These are phyloP conservation scores for Peronosclerospora sorghi DNA, from an alignment of 352 stramenopile species.

Conservation along the genomic window DNA sequence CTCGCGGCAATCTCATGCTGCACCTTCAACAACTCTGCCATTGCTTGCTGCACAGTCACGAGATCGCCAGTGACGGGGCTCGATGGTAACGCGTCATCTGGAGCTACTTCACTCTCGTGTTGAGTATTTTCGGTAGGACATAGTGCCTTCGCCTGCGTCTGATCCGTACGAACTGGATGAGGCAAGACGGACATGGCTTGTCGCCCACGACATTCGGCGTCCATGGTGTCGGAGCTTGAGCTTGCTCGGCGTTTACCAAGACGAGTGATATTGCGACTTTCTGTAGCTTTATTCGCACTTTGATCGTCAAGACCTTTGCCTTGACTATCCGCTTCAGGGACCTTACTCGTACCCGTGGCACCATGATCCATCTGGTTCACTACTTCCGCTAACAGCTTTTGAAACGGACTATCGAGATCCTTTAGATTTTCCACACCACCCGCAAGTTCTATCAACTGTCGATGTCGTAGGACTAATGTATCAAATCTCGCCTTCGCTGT, in stretches of 20 bases:
- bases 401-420: constrained; percentile 3
- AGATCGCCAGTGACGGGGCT: constrained; percentile 5
- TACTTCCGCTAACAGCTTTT: constrained; percentile 10
- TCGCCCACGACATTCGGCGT: neutral
- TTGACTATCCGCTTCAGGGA: neutral
- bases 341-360: constrained; percentile 1
- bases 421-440: neutral
- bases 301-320: neutral
- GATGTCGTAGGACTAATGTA: constrained; percentile 10
- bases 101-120: neutral
- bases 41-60: constrained; percentile 6
- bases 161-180: constrained; percentile 2
- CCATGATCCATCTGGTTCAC: constrained; percentile 9
- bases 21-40: constrained; percentile 16
- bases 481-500: constrained; percentile 18
- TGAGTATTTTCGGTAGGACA: neutral
- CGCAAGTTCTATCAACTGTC: constrained; percentile 6
- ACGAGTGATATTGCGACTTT: constrained; percentile 1
- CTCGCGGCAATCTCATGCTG: constrained; percentile 9
- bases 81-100: neutral
- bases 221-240: constrained; percentile 2
- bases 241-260: constrained; percentile 12
- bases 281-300: neutral
- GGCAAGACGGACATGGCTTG: constrained; percentile 1
- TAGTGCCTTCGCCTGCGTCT: constrained; percentile 3